phyloP scores from a whole-genome alignment of 805 yeast genomes.

The Saccharomycopsis babjevae region DNA sequence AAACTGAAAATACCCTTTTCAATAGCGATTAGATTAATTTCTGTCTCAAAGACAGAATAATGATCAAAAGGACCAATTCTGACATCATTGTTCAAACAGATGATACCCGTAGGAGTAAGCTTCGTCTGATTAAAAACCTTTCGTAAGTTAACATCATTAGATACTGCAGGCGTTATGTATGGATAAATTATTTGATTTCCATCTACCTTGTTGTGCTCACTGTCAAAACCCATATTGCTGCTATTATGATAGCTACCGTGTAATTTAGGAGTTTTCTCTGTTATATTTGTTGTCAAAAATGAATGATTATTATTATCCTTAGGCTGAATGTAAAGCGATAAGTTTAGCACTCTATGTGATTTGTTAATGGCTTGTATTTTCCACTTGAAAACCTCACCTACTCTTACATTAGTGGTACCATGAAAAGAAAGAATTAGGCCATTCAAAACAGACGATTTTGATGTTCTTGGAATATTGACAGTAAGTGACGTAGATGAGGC shows the following conservation, averaged over 20 bases:
- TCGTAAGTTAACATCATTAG: constrained; percentile 22
- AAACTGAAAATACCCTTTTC: constrained; percentile 55
- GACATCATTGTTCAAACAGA: constrained; percentile 57
- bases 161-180: neutral
- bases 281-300: constrained; percentile 16
- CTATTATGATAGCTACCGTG: neutral
- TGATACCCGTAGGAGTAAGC: constrained; percentile 42
- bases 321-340: constrained; percentile 39
- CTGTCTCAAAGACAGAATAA: constrained; percentile 54
- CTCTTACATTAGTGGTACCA: constrained; percentile 49
- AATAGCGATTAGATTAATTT: constrained; percentile 48
- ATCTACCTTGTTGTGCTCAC: constrained; percentile 9
- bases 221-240: constrained; percentile 12
- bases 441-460: constrained; percentile 18
- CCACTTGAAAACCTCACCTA: constrained; percentile 57
- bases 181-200: constrained; percentile 17
- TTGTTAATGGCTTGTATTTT: constrained; percentile 55
- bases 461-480: constrained; percentile 18
- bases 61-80: constrained; percentile 53
- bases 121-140: constrained; percentile 30
- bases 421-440: constrained; percentile 44
- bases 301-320: constrained; percentile 20
- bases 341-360: constrained; percentile 38
- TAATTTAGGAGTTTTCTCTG: constrained; percentile 21
- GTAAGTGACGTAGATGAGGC: constrained; percentile 18